Evolutionary conservation across 495 filamentous ascomycete genomes (phyloP).

Genomic region (Hyaloscypha hepaticicola): DNA sequence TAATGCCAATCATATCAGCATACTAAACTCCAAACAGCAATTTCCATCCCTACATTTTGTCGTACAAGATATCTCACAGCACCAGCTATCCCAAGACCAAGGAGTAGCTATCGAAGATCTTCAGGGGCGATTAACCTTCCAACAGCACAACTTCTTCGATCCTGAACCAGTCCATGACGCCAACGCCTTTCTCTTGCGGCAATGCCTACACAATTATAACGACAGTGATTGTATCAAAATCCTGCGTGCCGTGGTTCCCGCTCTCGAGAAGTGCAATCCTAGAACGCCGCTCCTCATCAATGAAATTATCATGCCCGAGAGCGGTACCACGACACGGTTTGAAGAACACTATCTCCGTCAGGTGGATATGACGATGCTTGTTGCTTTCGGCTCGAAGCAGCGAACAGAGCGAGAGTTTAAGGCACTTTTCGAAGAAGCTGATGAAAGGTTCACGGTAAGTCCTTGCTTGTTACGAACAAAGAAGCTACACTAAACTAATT

Average conservation of each 20-base stretch:
- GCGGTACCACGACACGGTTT: constrained; percentile 2
- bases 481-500: no score
- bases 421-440: constrained; percentile 29
- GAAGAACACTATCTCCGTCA: constrained; percentile 21
- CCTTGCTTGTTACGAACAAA: no score
- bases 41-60: constrained; percentile 32
- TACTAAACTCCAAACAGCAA: no score
- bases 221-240: constrained; percentile 34
- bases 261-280: constrained; percentile 26
- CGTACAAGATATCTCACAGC: constrained; percentile 28
- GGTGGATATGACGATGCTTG: constrained; percentile 36
- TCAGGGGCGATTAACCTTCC: constrained; percentile 29
- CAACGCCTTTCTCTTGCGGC: constrained; percentile 33
- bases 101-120: constrained; percentile 9
- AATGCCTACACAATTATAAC: constrained; percentile 35
- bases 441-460: constrained; percentile 46
- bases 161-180: constrained; percentile 31
- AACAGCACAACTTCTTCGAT: constrained; percentile 36
- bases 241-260: constrained; percentile 31
- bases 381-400: constrained; percentile 32
- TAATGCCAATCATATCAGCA: neutral
- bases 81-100: constrained; percentile 33
- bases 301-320: constrained; percentile 34
- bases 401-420: constrained; percentile 17
- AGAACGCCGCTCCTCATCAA: constrained; percentile 38